Base-by-base conservation (phyloP, 2,329 filamentous ascomycete species). In the Blastomyces parvus region DNA sequence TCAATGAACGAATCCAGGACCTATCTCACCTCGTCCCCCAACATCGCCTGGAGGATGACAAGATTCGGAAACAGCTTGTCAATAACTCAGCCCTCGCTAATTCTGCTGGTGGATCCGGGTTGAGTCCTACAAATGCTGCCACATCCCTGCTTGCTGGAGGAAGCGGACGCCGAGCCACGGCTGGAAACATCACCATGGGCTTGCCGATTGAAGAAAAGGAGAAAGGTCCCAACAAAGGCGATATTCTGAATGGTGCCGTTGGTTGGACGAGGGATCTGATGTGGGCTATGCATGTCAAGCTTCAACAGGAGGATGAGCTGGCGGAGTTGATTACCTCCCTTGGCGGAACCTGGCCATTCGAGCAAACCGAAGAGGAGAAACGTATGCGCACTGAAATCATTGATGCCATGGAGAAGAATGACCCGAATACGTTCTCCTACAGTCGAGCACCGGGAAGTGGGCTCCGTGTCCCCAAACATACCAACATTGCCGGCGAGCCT, bases 1-100 rank as follows among this genome's bases (percentile, higher is more conserved):
- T 99, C 81, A 99, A 99, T 70, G 94, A 99, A 77, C 87, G 94
- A 53, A 99, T 99, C 66, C 93, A 97, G 72, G 94, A 99, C 72
- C 83, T 99, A 8, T 96, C 93, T 72, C 90, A 91, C 70, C 84
- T 99, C 22, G 93, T 99, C 1, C 94, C 94, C 30, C 83, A 88
- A 65, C 94, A 99, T 76, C 87, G 94, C 65, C 82, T 99, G 2
- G 94, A 99, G 71, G 94, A 97, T 72, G 94, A 99, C 77, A 97
- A 96, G 79, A 89, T 97, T 58, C 88, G 92, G 69, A 97, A 97
- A 78, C 88, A 96, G 72, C 88, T 97, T 62, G 86, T 93, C 71
- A 97, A 92, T 72, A 96, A 93, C 65, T 93, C 90, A 1, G 90
- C 93, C 0, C 79, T 97, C 14, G 96, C 92, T 17, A 91, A 91